These are phyloP conservation scores for Rhodotorula diobovata DNA, from an alignment of 768 basidiomycete genomes.

Conservation along the genomic window DNA sequence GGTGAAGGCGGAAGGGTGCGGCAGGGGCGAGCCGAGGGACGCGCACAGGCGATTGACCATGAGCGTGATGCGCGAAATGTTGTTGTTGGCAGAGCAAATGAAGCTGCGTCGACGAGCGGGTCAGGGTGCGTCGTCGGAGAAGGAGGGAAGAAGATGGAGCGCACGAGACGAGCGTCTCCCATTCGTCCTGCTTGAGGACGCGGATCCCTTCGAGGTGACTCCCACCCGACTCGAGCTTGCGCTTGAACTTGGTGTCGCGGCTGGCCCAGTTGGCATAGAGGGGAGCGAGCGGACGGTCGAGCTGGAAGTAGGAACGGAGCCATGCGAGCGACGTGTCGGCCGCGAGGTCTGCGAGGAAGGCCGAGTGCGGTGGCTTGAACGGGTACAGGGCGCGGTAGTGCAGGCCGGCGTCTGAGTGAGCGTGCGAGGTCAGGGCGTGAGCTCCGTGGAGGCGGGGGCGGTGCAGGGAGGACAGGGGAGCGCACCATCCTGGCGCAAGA, in stretches of 20 bases:
- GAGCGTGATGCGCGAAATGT: slow-evolving; percentile 86
- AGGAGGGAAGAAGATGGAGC: slow-evolving; percentile 45
- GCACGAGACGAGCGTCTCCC: slow-evolving; percentile 91
- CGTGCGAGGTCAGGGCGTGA: not conserved
- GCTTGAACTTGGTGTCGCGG: slow-evolving; percentile 67
- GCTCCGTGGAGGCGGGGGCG: not conserved
- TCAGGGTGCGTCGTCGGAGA: slow-evolving; percentile 7
- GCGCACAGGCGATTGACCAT: slow-evolving; percentile 81
- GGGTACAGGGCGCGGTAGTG: slow-evolving; percentile 67
- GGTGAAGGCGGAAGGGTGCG: slow-evolving; percentile 45
- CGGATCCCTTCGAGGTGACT: slow-evolving; percentile 71
- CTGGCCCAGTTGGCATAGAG: slow-evolving; percentile 73
- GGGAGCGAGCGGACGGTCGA: slow-evolving; percentile 64
- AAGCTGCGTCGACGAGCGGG: slow-evolving; percentile 54
- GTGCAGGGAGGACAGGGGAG: slow-evolving; percentile 43
- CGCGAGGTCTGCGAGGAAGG: slow-evolving; percentile 43
- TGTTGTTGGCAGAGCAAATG: slow-evolving; percentile 96
- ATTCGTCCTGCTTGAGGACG: slow-evolving; percentile 86
- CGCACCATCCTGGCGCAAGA: slow-evolving; percentile 64
- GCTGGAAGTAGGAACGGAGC: slow-evolving; percentile 83
- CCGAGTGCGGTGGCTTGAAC: slow-evolving; percentile 36
- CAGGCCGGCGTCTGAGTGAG: slow-evolving; percentile 21
- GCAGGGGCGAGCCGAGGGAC: slow-evolving; percentile 66
- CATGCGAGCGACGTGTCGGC: slow-evolving; percentile 67
- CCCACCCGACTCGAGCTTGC: slow-evolving; percentile 48